Evolutionary conservation across 2,329 filamentous ascomycete genomes (phyloP).

Genomic region (Didymosphaeria variabile): DNA sequence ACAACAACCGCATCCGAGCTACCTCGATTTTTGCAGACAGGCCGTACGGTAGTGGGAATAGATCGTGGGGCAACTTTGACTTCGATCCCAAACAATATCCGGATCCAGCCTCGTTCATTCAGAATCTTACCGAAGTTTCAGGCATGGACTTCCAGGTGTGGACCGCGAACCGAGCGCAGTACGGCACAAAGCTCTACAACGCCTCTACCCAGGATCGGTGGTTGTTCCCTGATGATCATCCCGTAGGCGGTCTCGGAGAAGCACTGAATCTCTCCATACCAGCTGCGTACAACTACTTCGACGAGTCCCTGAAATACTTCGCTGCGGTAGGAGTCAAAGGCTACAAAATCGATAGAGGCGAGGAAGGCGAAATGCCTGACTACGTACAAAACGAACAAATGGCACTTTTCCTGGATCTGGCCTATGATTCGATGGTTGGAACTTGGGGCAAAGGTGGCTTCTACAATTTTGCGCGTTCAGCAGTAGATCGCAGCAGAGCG

Average conservation of each 20-base stretch:
- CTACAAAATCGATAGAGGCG: conserved; percentile 52
- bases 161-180: conserved; percentile 49
- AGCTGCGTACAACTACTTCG: conserved; percentile 47
- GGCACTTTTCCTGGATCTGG: conserved; percentile 43
- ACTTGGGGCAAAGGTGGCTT: conserved; percentile 42
- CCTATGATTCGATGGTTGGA: conserved; percentile 44
- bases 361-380: conserved; percentile 52
- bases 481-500: conserved; percentile 44
- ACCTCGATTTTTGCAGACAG: conserved; percentile 47
- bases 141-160: conserved; percentile 51
- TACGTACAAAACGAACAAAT: conserved; percentile 50
- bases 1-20: conserved; percentile 42
- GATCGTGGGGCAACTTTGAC: conserved; percentile 49
- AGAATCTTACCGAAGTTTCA: conserved; percentile 36
- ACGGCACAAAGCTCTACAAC: conserved; percentile 45
- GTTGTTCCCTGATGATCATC: conserved; percentile 41
- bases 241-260: conserved; percentile 40
- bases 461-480: conserved; percentile 48
- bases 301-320: conserved; percentile 40
- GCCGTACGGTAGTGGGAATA: conserved; percentile 42
- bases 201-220: conserved; percentile 37
- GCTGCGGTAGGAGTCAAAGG: conserved; percentile 47
- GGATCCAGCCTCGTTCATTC: conserved; percentile 40
- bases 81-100: conserved; percentile 48
- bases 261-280: conserved; percentile 51